A percentile compares a stretch with the other conserved stretches of the same genome.
Conservation (phyloP, 2,329 filamentous ascomycete genomes). For the Myriosclerotinia duriaeana region DNA sequence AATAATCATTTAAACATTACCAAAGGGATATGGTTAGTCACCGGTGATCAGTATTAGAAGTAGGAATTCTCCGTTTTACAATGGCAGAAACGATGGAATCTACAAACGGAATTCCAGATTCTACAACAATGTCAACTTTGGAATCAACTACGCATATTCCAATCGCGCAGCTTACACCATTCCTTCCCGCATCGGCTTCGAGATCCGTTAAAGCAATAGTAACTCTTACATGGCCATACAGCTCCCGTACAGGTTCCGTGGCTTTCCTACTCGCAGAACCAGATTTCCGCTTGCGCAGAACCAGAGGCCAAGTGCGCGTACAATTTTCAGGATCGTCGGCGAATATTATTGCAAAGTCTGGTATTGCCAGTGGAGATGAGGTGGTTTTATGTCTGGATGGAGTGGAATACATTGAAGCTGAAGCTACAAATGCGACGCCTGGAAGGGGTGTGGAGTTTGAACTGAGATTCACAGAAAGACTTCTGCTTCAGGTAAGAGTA, state of each 20-base stretch:
- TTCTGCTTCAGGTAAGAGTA: slow-evolving; percentile 49
- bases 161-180: slow-evolving; percentile 56
- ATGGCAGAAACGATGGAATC: not conserved
- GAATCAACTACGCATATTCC: slow-evolving; percentile 45
- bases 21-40: not conserved
- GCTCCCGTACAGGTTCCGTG: slow-evolving; percentile 68
- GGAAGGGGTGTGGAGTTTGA: slow-evolving; percentile 59
- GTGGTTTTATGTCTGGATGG: slow-evolving; percentile 69
- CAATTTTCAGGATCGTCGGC: slow-evolving; percentile 72
- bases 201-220: slow-evolving; percentile 67
- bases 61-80: not conserved
- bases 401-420: slow-evolving; percentile 54
- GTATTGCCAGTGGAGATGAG: slow-evolving; percentile 75
- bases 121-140: slow-evolving; percentile 20
- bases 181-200: slow-evolving; percentile 45
- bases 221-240: slow-evolving; percentile 90
- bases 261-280: slow-evolving; percentile 81
- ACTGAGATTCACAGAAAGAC: slow-evolving; percentile 52
- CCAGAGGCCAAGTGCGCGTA: slow-evolving; percentile 77
- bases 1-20: not conserved
- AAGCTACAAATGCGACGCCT: slow-evolving; percentile 46
- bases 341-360: slow-evolving; percentile 63
- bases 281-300: slow-evolving; percentile 75
- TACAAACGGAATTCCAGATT: not conserved
- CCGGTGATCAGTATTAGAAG: not conserved